Evolutionary conservation across 108 stramenopile genomes (phyloP), one percentile per base, ranked within the genome.

Genomic region (Pinguiococcus pyrenoidosus): DNA sequence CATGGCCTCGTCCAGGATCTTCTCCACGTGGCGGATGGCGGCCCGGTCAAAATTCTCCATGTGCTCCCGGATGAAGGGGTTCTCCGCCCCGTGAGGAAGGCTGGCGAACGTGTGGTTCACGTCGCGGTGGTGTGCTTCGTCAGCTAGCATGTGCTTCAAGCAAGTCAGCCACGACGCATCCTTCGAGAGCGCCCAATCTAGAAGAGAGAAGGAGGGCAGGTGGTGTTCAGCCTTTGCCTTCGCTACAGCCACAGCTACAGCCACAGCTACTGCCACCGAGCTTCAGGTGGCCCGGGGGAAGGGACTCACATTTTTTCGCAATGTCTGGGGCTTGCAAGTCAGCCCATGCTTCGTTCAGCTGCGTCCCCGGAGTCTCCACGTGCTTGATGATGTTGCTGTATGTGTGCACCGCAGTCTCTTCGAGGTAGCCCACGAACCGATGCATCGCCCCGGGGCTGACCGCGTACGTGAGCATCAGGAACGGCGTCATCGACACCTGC

Each of bases 401-500:
- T 1, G 88, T 89, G 17, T 56, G 29, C 47, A 75, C 77, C 4
- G 85, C 89, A 49, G 85, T 86, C 57, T 88, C 89, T 52, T 97
- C 96, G 38, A 94, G 72, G 62, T 97, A 93, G 18, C 92, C 92
- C 8, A 97, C 89, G 55, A 93, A 87, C 34, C 88, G 87, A 61
- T 97, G 96, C 67, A 85, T 87, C 45, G 84, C 81, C 25, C 64
- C 53, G 20, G 92, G 92, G 47, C 67, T 72, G 56, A 87, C 72
- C 32, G 87, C 59, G 82, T 98, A 98, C 8, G 79, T 51, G 12
- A 72, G 29, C 27, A 82, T 56, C 58, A 92, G 90, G 17, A 69
- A 62, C 25, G 73, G 70, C 16, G 76, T 83, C 52, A 92, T 90
- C 13, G 59, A 25, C 13, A 37, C 53, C 53, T 71, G 69, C 37